Evolutionary conservation across 805 yeast genomes (phyloP), one percentile per base, ranked within the genome.

Genomic region (Alloascoidea hylecoeti): DNA sequence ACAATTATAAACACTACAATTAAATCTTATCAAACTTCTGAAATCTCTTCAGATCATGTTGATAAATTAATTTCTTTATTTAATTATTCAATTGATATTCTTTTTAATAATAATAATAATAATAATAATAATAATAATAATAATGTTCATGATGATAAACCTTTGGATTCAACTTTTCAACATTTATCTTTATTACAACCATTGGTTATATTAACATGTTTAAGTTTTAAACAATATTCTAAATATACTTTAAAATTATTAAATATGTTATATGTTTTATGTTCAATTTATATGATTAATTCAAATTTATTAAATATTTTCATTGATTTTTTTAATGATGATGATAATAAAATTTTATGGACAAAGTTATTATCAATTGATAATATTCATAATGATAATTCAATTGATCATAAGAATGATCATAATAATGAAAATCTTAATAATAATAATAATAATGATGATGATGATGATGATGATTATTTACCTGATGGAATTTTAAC

Each of bases 261-360:
- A 13, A 41, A 44, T 17, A 36, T 35, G 16, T 48, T 47, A 33
- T 35, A 4, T 4, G 5, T 4, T 15, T 9, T 17, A 17, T 6
- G 5, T 16, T 16, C 18, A 18, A 18, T 35, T 5, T 13, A 5
- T 17, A 13, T 5, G 34, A 15, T 12, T n/a, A 32, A 9, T 12
- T 15, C 34, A 5, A n/a, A 6, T n/a, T 14, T 23, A n/a, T 9
- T n/a, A 9, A 9, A 9, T 9, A 9, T 9, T 23, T 23, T 23
- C n/a, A 9, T 23, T 9, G n/a, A 9, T 9, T 9, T 9, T 9
- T 23, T 23, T 23, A n/a, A 23, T 23, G 30, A n/a, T 23, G 9
- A 9, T 9, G 30, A 23, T 9, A 23, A 9, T n/a, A 23, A 23
- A 23, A 23, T 9, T n/a, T 9, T 23, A 9, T 9, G 9, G 30